Base-by-base conservation (phyloP, 2,329 filamentous ascomycete species). In the Colletotrichum sublineola region DNA sequence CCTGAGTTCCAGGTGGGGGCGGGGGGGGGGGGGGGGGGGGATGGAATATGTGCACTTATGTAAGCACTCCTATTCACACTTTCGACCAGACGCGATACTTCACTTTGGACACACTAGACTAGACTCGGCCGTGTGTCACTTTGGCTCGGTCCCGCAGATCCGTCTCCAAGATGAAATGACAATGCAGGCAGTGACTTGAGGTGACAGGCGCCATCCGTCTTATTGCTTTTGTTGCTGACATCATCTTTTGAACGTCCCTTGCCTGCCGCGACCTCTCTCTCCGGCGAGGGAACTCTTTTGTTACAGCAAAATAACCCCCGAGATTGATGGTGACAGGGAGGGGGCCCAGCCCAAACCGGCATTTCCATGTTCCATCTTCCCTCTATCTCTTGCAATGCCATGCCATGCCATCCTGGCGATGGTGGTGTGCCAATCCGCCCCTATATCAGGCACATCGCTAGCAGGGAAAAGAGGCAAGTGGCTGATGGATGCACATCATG, bases 41-140 rank as follows among this genome's bases (percentile, higher is more conserved):
- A 20, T 36, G 18, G 40, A 24, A 50, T 15, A 24, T 42, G 66
- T 56, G 63, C 48, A 50, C 18, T 67, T 67, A 71, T 38, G 56
- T 71, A 68, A 67, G 63, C 68, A 15, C 12, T 11, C 33, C 61
- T 36, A 40, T 62, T 24, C 24, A 24, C 24, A 24, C 24, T 24
- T 24, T 24, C 24, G 24, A 24, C 24, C 24, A 24, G 24, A 24
- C 24, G 24, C 24, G 24, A 24, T 24, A 24, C 24, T 24, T 24
- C 24, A 24, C 24, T 24, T 24, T 24, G 24, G 24, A 24, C 24
- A 24, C 24, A 24, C 24, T 24, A 24, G 24, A 24, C 40, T 18
- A 3, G 48, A 24, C 48, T 52, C 12, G 48, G 48, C 31, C 48
- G 36, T 24, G 60, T 62, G 44, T 7, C 44, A 12, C 44, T 20